A percentile compares a stretch with the other conserved stretches of the same genome.
Conservation (phyloP, 2,329 filamentous ascomycete species). For the Penicillium sp. region DNA sequence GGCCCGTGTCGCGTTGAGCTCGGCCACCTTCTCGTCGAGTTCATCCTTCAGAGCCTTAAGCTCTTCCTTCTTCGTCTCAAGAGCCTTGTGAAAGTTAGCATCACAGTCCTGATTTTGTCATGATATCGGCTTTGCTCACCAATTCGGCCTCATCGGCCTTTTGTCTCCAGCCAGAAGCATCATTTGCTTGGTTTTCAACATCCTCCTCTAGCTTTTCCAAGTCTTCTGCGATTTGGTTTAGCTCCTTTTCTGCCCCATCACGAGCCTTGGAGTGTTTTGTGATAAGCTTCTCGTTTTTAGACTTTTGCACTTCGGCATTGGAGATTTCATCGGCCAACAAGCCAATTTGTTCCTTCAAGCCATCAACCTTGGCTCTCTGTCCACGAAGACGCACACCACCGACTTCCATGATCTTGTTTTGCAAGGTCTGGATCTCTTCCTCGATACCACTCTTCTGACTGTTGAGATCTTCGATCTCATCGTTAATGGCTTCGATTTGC, state of each 20-base stretch:
- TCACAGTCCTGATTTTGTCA: background rate
- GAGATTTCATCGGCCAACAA: conserved; percentile 79
- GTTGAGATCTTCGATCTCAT: conserved; percentile 76
- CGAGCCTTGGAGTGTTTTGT: conserved; percentile 82
- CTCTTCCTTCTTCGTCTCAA: conserved; percentile 77
- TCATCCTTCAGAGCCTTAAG: conserved; percentile 77
- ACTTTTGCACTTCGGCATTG: conserved; percentile 80
- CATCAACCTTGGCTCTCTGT: conserved; percentile 88
- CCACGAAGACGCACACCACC: conserved; percentile 89
- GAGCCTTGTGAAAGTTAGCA: conserved; percentile 49
- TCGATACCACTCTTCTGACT: conserved; percentile 87
- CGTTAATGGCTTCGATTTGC: conserved; percentile 71
- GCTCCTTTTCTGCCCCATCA: conserved; percentile 75
- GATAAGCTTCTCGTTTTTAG: conserved; percentile 91
- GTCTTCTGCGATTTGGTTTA: conserved; percentile 70
- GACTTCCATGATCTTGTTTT: conserved; percentile 98
- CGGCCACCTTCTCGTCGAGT: conserved; percentile 79
- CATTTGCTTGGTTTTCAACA: conserved; percentile 72
- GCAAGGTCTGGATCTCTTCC: conserved; percentile 85
- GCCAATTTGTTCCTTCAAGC: conserved; percentile 80
- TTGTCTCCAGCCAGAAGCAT: conserved; percentile 69
- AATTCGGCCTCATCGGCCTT: conserved; percentile 80
- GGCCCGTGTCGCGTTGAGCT: conserved; percentile 85
- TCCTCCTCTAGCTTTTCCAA: conserved; percentile 77
- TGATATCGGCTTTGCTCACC: conserved; percentile 31